These are phyloP conservation scores for Moringa oleifera DNA, from an alignment of 345 rosid species.

Conservation along the genomic window DNA sequence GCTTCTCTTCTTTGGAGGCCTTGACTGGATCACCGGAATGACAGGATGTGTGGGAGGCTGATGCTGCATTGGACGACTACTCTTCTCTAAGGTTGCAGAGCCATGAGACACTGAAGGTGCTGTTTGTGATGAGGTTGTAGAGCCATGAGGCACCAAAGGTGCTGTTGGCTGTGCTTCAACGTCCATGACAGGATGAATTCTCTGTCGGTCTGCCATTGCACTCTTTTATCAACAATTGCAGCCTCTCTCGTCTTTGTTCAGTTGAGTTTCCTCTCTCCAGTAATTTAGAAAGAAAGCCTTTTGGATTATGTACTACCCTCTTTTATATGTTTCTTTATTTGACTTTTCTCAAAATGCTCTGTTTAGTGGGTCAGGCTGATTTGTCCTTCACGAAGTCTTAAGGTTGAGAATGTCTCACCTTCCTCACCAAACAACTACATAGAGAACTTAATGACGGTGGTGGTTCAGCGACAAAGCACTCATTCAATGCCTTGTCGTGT, in stretches of 20 bases:
- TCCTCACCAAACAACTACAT: constrained; percentile 35
- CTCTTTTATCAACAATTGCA: no score
- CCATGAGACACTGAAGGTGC: no score
- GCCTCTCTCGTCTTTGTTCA: background rate
- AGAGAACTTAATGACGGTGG: constrained; percentile 15
- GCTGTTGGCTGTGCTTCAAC: constrained; percentile 28
- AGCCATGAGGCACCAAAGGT: constrained; percentile 27
- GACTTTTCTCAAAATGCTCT: background rate
- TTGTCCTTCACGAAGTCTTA: background rate
- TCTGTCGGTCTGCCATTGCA: constrained; percentile 46
- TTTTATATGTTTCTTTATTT: constrained; percentile 11
- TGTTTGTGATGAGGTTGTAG: no score
- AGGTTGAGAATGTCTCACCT: constrained; percentile 31
- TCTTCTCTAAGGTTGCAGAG: constrained; percentile 25
- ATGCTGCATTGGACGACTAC: background rate
- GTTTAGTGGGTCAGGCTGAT: background rate
- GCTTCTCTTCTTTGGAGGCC: constrained; percentile 26
- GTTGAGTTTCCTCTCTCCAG: background rate
- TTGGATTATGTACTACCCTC: no score
- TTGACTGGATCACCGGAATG: constrained; percentile 19
- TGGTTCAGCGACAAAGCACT: constrained; percentile 40
- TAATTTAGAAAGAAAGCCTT: constrained; percentile 4
- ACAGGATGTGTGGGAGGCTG: constrained; percentile 11
- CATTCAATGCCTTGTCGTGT: no score
- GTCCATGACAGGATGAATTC: constrained; percentile 41